Evolutionary conservation across 1,284 basidiomycete genomes (phyloP).

Genomic region (Heimioporus punctisporus): DNA sequence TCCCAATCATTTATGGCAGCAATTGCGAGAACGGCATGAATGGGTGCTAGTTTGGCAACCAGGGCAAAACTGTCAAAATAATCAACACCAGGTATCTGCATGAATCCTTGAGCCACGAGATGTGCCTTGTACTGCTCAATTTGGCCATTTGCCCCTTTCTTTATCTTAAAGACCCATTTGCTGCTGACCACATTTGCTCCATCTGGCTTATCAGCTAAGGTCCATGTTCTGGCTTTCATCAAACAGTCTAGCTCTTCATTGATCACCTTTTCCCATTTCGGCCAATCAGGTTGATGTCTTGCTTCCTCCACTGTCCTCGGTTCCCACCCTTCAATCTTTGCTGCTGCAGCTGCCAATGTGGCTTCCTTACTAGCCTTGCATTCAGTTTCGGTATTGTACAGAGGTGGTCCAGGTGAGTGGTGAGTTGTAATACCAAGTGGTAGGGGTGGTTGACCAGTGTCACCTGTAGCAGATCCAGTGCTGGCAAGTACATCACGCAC

Average conservation of each 20-base stretch:
- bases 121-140: slow-evolving; percentile 37
- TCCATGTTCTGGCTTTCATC: background rate
- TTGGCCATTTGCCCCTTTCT: slow-evolving; percentile 31
- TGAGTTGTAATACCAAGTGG: too few species aligned
- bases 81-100: slow-evolving; percentile 40
- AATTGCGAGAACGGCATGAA: slow-evolving; percentile 26
- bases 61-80: slow-evolving; percentile 40
- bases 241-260: background rate
- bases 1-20: background rate
- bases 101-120: slow-evolving; percentile 43
- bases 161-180: slow-evolving; percentile 1
- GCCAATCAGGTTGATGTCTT: background rate
- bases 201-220: background rate
- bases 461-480: too few species aligned
- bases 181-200: background rate
- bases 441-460: too few species aligned
- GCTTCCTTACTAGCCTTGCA: too few species aligned
- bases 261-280: background rate
- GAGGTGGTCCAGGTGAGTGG: too few species aligned
- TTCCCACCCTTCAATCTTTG: background rate
- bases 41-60: slow-evolving; percentile 28
- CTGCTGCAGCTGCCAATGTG: background rate
- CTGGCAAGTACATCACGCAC: too few species aligned
- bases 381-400: too few species aligned
- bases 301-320: background rate